phyloP scores from a whole-genome alignment of 1,284 basidiomycete species.

The Fomitiporia mediterranea region DNA sequence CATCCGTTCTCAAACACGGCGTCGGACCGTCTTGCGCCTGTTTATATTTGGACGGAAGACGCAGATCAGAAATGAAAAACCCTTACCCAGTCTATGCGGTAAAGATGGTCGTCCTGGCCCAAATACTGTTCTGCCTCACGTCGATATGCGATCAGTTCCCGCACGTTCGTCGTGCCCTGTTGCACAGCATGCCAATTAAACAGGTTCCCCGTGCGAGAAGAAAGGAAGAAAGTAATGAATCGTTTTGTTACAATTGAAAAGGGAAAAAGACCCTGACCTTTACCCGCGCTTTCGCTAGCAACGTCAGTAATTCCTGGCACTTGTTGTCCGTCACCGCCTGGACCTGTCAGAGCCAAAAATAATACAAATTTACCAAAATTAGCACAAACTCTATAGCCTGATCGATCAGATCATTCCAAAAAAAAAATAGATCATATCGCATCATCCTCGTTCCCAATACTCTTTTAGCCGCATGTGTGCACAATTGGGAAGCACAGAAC shows the following conservation, averaged over 20 bases:
- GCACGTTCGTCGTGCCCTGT: constrained; percentile 45
- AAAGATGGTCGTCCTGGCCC: constrained; percentile 87
- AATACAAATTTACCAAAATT: too few species aligned
- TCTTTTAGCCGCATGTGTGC: too few species aligned
- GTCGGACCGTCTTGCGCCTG: background rate
- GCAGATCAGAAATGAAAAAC: background rate
- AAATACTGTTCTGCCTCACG: constrained; percentile 86
- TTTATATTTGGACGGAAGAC: background rate
- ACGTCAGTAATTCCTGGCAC: constrained; percentile 67
- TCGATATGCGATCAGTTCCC: constrained; percentile 86
- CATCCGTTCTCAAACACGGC: background rate
- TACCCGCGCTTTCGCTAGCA: constrained; percentile 50
- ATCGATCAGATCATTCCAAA: too few species aligned
- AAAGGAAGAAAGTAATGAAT: too few species aligned
- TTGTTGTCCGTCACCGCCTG: constrained; percentile 75
- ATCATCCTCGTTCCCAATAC: too few species aligned
- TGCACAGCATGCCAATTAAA: constrained; percentile 26
- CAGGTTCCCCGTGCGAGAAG: too few species aligned
- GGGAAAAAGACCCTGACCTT: constrained; percentile 11
- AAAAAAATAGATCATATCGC: too few species aligned
- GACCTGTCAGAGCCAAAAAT: constrained; percentile 44
- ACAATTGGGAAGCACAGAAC: too few species aligned
- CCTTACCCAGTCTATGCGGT: constrained; percentile 87
- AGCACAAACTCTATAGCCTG: background rate
- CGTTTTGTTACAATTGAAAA: background rate